Evolutionary conservation across 2,329 filamentous ascomycete species (phyloP), one percentile per base, ranked within the genome.

Genomic region (Fusarium sp.): DNA sequence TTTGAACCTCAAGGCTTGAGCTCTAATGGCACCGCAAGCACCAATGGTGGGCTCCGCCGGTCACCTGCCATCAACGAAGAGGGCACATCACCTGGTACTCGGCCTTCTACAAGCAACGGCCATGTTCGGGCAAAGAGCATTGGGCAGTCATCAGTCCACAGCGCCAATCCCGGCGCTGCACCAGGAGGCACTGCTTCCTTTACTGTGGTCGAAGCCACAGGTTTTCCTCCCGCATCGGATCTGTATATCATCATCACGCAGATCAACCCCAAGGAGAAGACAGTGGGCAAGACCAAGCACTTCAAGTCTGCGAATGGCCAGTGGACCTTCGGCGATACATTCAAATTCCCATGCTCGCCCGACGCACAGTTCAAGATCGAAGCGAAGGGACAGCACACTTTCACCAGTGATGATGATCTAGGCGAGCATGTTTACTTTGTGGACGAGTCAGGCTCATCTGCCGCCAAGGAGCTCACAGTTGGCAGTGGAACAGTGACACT

Each of bases 401-500:
- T 98, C 78, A 92, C 93, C 57, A 92, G 91, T 65, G 94, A 97
- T 79, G 92, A 95, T 62, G 89, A 92, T 66, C 87, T 99, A 1
- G 96, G 96, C 59, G 95, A 98, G 78, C 90, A 90, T 10, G 81
- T 92, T n/a, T 97, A 97, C 84, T 95, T 97, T 79, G 90, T 99
- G n/a, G 94, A 95, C 72, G 95, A 99, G 79, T 89, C 87, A 4
- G 89, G 90, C 6, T 84, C 86, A 3, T 89, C 89, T 16, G 85
- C 87, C 36, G 92, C 95, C 75, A 96, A 95, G 85, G 86, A 90
- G 44, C 83, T 99, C 58, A 88, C 85, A 38, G 91, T 95, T 31
- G 95, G 95, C 18, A 86, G 84, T 39, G 95, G 94, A 30, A 88
- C 83, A 3, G 91, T 98, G 2, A 86, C 90, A 1, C 81, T 98